A percentile compares a stretch with the other conserved stretches of the same genome.
phyloP scores from a whole-genome alignment of 805 yeast genomes.

The Sugiyamaella valdiviana region DNA sequence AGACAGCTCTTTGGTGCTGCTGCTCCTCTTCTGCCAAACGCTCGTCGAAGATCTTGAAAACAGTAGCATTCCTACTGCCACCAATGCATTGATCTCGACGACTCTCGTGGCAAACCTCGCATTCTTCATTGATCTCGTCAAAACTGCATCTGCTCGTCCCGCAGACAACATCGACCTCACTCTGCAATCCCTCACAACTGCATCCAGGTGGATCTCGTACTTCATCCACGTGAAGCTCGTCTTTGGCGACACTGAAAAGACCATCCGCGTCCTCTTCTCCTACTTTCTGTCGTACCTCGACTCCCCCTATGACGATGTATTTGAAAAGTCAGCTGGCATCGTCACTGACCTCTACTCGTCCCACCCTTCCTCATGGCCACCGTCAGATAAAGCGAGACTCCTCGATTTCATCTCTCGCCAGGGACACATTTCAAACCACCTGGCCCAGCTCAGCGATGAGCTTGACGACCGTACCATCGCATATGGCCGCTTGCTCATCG shows the following conservation, averaged over 20 bases:
- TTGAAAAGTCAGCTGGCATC: conserved; percentile 11
- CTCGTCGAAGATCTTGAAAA: conserved; percentile 25
- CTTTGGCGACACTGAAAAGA: neutral
- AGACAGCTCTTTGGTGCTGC: conserved; percentile 8
- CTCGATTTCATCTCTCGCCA: conserved; percentile 4
- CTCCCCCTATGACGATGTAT: conserved; percentile 13
- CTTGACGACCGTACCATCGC: neutral
- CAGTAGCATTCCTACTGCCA: neutral
- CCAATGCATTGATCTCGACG: conserved; percentile 2
- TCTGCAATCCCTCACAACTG: neutral
- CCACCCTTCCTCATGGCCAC: conserved; percentile 15
- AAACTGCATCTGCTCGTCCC: neutral
- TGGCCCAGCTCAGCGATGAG: neutral
- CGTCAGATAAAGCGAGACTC: conserved; percentile 9
- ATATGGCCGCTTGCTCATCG: conserved; percentile 10
- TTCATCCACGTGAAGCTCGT: neutral
- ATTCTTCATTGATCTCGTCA: neutral
- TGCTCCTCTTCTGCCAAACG: conserved; percentile 23
- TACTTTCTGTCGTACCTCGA: conserved; percentile 9
- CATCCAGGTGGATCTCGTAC: conserved; percentile 8
- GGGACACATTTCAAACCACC: neutral
- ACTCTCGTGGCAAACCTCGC: neutral
- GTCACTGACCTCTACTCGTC: conserved; percentile 15
- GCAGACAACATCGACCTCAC: neutral
- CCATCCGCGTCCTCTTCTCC: neutral